Evolutionary conservation across 2,329 filamentous ascomycete genomes (phyloP), one percentile per base, ranked within the genome.

Genomic region (Diplodia intermedia): DNA sequence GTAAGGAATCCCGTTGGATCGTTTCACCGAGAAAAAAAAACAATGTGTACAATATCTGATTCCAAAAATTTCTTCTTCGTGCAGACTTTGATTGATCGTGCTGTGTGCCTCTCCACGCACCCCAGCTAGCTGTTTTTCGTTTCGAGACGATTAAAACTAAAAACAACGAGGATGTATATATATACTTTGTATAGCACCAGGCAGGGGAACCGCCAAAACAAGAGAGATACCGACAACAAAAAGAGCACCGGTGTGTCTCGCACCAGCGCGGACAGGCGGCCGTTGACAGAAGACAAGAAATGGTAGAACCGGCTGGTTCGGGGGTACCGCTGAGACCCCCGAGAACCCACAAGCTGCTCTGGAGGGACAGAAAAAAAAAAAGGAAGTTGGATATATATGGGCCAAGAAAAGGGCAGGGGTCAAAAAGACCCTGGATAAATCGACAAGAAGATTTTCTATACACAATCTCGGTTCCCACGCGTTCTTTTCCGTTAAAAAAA

Each of bases 401-500:
- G 52, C 40, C 29, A 63, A 63, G 60, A 38, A 49, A 52, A 52
- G 26, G 23, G 23, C 23, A 26, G 23, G 23, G 11, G 23, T 47
- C 11, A 47, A 33, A 33, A 43, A 40, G 52, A 23, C 15, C 15
- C 8, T 33, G 8, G 23, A 26, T 15, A 12, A 14, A 15, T 15
- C 12, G 36, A 55, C 12, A 23, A 23, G 26, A 60, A 29, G 12
- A 33, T 23, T 47, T 47, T 52, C 36, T 63, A 63, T 63, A 63
- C 60, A 63, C 60, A 52, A 63, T 63, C 60, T 63, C 47, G 60
- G 38, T 61, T 23, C 40, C 50, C 43, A 20, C 43, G 43, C 43
- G 33, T 3, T 36, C 1, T 47, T 47, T 47, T 20, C 11, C n/a
- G 23, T 63, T 12, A 3, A 26, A 11, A n/a, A 26, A 11, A n/a